These are phyloP conservation scores for Aureobasidium sp. DNA, from an alignment of 2,329 filamentous ascomycete species.

Conservation along the genomic window DNA sequence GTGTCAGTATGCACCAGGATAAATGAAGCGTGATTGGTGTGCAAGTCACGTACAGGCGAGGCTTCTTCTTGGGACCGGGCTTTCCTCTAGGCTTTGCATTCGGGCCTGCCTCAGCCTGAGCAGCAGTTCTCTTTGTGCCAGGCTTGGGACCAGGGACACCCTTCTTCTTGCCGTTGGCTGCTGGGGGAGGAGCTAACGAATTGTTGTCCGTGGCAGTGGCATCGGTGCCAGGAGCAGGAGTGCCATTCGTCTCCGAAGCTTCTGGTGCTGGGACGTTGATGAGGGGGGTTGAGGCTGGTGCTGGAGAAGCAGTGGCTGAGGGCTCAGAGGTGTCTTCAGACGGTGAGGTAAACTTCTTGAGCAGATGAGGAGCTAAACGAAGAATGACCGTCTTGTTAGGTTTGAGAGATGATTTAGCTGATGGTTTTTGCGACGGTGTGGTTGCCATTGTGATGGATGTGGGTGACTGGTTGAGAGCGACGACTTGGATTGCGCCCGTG, in stretches of 20 bases:
- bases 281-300: slow-evolving; percentile 29
- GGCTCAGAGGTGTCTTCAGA: slow-evolving; percentile 28
- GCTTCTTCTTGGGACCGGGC: slow-evolving; percentile 95
- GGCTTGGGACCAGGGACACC: slow-evolving; percentile 63
- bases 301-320: slow-evolving; percentile 27
- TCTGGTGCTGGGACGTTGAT: slow-evolving; percentile 33
- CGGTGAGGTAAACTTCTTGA: slow-evolving; percentile 26
- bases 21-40: background rate
- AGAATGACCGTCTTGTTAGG: slow-evolving; percentile 26
- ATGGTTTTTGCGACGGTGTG: slow-evolving; percentile 16
- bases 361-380: slow-evolving; percentile 21
- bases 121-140: slow-evolving; percentile 52
- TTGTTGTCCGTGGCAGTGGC: slow-evolving; percentile 31
- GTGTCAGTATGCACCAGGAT: slow-evolving; percentile 16
- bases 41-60: slow-evolving; percentile 66
- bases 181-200: slow-evolving; percentile 38
- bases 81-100: slow-evolving; percentile 63
- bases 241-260: slow-evolving; percentile 36
- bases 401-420: slow-evolving; percentile 20
- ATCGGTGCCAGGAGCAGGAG: slow-evolving; percentile 28
- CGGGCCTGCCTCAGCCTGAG: slow-evolving; percentile 49
- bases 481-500: slow-evolving; percentile 18
- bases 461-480: slow-evolving; percentile 19
- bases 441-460: slow-evolving; percentile 12
- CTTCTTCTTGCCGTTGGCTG: slow-evolving; percentile 62